Evolutionary conservation across 2,329 filamentous ascomycete genomes (phyloP), one percentile per base, ranked within the genome.

Genomic region (Amesomyces nigricolor): DNA sequence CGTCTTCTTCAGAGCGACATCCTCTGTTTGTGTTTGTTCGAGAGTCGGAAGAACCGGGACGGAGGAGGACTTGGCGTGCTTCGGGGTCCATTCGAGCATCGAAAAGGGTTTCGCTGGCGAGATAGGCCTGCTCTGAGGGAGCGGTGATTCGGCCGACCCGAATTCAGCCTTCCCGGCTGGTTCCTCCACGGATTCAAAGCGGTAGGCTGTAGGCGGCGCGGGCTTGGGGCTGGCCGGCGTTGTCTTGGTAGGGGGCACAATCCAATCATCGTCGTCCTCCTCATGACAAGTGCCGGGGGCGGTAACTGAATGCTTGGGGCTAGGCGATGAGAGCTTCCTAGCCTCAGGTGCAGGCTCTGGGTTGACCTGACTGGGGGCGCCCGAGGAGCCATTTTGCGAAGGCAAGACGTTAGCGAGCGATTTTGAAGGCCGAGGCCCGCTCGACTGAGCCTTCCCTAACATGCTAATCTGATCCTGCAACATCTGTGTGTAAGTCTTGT

Each of bases 401-500:
- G 68, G 67, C 29, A 69, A 61, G 13, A 71, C 59, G 57, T 69
- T 73, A 3, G 73, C 69, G 8, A 76, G 70, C 1, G 75, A 76
- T 58, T 80, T 82, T 1, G 78, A 76, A 14, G 72, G 69, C 38
- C 77, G 72, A 16, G 73, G 66, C 47, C 72, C 71, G 44, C 71
- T 75, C 5, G 78, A 69, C 56, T 82, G 80, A 0, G 77, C 76
- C 62, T 86, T 81, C 14, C 82, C 82, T 48, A 86, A 73, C 73
- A 81, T 80, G 66, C 85, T 95, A 64, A 99, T 97, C 64, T 91
- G 90, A 65, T 97, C 92, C 62, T 96, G 91, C 14, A 99, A 77
- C 43, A 89, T 80, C 69, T 97, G 91, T 0, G 94, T 96, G n/a
- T 94, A 95, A 0, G 90, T 91, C 69, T 95, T 95, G 71, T 85